phyloP scores from a whole-genome alignment of 2,329 filamentous ascomycete species.

The Talaromyces funiculosus region DNA sequence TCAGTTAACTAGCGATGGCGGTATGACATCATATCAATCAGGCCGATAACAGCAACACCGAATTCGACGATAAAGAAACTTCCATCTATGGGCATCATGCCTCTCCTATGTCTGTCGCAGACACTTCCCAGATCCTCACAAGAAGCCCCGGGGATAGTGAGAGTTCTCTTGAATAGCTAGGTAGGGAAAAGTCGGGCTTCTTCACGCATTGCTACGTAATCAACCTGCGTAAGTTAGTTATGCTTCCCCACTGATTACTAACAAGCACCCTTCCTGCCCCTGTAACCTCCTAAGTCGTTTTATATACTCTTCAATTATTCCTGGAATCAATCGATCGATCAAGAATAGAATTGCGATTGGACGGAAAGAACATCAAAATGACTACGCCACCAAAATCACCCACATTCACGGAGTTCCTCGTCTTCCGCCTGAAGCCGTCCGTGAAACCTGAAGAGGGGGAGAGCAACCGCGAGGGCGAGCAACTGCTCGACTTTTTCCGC shows the following conservation, averaged over 20 bases:
- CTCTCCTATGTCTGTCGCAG: not conserved
- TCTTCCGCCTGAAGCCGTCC: slow-evolving; percentile 31
- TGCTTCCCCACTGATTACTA: slow-evolving; percentile 5
- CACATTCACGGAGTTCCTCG: slow-evolving; percentile 31
- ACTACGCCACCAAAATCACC: slow-evolving; percentile 8
- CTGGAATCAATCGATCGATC: not conserved
- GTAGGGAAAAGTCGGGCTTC: not conserved
- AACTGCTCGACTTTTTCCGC: slow-evolving; percentile 25
- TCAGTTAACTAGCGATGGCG: not conserved
- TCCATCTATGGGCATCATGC: not conserved
- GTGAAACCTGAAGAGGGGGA: slow-evolving; percentile 35
- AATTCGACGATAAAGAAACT: not conserved
- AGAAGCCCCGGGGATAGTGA: not conserved
- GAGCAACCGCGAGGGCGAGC: slow-evolving; percentile 26
- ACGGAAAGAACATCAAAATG: slow-evolving; percentile 9
- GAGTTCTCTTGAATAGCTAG: no score
- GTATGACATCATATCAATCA: not conserved
- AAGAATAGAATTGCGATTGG: no score
- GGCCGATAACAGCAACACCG: not conserved
- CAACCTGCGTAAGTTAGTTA: not conserved
- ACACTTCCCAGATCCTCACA: not conserved
- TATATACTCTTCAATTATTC: no score
- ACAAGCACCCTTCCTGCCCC: not conserved
- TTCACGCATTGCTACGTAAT: slow-evolving; percentile 4
- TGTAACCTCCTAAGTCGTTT: no score